These are phyloP conservation scores for Podospora pseudopauciseta DNA, from an alignment of 495 filamentous ascomycete species.

Conservation along the genomic window DNA sequence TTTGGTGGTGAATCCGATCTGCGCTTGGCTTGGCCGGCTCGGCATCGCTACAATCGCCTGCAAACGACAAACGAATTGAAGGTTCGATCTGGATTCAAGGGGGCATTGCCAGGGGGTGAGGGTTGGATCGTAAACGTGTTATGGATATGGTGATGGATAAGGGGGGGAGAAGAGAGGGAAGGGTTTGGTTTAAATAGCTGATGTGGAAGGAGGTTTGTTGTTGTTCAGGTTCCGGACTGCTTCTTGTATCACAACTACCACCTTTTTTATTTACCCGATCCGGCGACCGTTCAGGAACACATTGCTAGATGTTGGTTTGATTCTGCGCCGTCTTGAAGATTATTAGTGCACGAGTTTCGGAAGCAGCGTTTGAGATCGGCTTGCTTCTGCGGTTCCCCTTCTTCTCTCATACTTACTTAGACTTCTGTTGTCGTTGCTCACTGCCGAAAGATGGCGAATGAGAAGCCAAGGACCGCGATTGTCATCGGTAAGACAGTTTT, in stretches of 20 bases:
- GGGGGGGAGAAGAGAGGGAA: neutral
- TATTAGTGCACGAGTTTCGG: neutral
- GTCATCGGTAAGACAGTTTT: slow-evolving; percentile 13
- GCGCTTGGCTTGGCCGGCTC: neutral
- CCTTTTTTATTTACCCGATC: neutral
- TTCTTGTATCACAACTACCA: neutral
- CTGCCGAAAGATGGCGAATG: neutral
- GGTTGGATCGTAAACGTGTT: neutral
- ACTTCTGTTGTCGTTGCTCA: neutral
- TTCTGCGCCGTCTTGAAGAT: neutral
- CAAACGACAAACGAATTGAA: neutral
- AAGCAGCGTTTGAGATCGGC: neutral
- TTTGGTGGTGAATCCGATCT: neutral
- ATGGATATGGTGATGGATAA: neutral
- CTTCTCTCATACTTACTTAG: neutral
- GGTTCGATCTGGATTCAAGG: neutral
- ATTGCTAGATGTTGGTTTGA: neutral
- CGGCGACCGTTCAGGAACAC: neutral
- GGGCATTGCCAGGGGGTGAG: neutral
- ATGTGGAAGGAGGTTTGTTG: neutral
- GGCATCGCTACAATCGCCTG: neutral
- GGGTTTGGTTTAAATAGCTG: neutral
- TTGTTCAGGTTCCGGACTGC: neutral
- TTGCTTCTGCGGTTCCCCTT: neutral
- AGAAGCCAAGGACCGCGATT: slow-evolving; percentile 13